phyloP scores from a whole-genome alignment of 139 green algal genomes.

The Yamagishiella unicocca region DNA sequence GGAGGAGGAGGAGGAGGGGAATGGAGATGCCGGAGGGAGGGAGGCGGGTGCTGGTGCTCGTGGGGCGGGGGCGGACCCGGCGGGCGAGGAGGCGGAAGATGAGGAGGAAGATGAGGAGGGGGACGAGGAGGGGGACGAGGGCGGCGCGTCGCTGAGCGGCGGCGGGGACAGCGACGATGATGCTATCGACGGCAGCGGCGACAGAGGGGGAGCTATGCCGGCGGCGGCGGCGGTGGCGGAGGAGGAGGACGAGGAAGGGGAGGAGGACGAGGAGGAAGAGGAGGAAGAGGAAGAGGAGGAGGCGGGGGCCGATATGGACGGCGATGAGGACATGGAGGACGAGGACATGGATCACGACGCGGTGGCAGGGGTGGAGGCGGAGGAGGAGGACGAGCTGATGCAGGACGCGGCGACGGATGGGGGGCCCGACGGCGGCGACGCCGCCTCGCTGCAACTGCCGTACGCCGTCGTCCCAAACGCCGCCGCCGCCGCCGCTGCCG shows the following conservation, averaged over 20 bases:
- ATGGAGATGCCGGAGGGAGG: neutral
- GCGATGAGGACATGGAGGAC: neutral
- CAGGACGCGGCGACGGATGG: neutral
- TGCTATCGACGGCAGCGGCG: neutral
- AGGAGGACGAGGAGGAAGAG: conserved; percentile 23
- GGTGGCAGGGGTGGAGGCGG: neutral
- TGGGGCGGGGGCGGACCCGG: neutral
- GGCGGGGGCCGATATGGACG: neutral
- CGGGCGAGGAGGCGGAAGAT: neutral
- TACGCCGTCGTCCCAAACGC: conserved; percentile 8
- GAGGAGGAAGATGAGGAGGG: neutral
- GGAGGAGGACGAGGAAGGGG: neutral
- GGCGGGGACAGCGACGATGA: neutral
- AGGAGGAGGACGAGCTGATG: neutral
- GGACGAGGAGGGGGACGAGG: neutral
- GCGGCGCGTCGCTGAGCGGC: neutral
- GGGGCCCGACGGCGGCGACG: neutral
- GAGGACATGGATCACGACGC: neutral
- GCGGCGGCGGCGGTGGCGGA: neutral
- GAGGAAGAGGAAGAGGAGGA: neutral
- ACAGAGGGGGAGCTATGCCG: neutral
- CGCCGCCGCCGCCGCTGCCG: neutral
- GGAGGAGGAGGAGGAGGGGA: neutral
- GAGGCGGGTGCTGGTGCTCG: neutral
- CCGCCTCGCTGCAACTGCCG: neutral